Base-by-base conservation (phyloP, 129 eudicot genomes). In the Escallonia rubra region DNA sequence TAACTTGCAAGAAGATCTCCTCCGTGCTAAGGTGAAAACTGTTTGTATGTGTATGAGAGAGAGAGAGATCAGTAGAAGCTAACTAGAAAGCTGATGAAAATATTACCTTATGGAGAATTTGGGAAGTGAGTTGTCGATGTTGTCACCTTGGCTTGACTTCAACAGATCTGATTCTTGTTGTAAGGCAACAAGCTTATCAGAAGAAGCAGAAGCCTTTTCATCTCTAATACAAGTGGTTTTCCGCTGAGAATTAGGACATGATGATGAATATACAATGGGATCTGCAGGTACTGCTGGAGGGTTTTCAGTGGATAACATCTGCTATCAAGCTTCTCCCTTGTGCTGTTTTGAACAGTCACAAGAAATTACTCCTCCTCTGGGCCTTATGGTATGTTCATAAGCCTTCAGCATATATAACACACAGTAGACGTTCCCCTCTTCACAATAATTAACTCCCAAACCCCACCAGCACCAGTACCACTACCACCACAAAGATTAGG, bases 241-340 rank as follows among this genome's bases (percentile, higher is more conserved):
- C 71, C 81, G 76, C 66, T 75, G 77, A 43, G 85, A 49, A 73
- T 60, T 67, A 74, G 76, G 66, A 42, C 52, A 63, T 23, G 34
- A 23, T 23, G 34, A 23, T 23, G 34, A 23, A 23, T 23, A 23
- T 23, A 23, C 34, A 23, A 23, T 23, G 73, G 73, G 79, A 81
- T 62, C 66, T 14, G 80, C 84, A 77, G 75, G 94, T 79, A 82
- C 81, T 83, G 84, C 79, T 73, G 90, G 83, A 86, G 83, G 90
- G 74, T 76, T 83, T 78, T 83, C 96, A 89, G 70, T 72, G 94
- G 96, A 89, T 89, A 89, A 83, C 96, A 89, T 89, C 96, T 89
- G 96, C 87, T 77, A 82, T 75, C 72, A 73, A 74, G 58, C 76
- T 69, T 83, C 83, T 70, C 81, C 66, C 78, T 73, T 81, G 85